Evolutionary conservation across 2,329 filamentous ascomycete genomes (phyloP), one percentile per base, ranked within the genome.

Genomic region (Beauveria scarabaeidicola): DNA sequence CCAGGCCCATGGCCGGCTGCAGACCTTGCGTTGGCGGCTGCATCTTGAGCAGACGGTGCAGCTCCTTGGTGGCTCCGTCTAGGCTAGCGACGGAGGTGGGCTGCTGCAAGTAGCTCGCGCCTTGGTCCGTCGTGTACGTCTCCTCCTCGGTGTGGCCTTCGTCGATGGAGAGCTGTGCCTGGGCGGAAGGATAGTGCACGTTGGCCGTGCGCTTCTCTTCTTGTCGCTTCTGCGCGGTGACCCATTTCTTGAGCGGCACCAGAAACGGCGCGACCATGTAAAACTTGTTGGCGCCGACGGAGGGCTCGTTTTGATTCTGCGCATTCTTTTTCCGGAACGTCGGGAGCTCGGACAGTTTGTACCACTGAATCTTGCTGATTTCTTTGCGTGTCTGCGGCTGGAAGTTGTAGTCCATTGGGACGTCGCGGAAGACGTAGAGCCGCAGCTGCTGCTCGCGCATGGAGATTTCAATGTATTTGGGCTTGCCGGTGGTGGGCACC

Each of bases 191-290:
- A 36, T 80, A 75, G 15, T 73, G 71, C 36, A 69, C 72, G 41
- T 70, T 76, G 29, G 74, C 66, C 19, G 72, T 70, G 63, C 75
- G 76, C 65, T 77, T 76, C 9, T 78, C 77, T 66, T 90, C 89
- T n/a, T 81, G 79, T 74, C 87, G 91, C 76, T 84, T 88, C 74
- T 96, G 90, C 64, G 88, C 83, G n/a, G 85, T 78, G 51, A 97
- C 91, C 92, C 92, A 97, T 71, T 90, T 91, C 73, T 91, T 92
- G 52, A 99, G 74, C 6, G 86, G 89, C 1, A 85, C 85, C 58
- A 97, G 78, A 69, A 99, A 99, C 0, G 93, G 92, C 0, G 91
- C 91, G 19, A 99, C 94, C 90, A 97, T 97, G 74, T 97, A 99
- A 71, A 97, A 97, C 69, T 93, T 97, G 72, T 90, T 91, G 44